These are phyloP conservation scores for Aphanocladium album DNA, from an alignment of 2,329 filamentous ascomycete species.

Conservation along the genomic window DNA sequence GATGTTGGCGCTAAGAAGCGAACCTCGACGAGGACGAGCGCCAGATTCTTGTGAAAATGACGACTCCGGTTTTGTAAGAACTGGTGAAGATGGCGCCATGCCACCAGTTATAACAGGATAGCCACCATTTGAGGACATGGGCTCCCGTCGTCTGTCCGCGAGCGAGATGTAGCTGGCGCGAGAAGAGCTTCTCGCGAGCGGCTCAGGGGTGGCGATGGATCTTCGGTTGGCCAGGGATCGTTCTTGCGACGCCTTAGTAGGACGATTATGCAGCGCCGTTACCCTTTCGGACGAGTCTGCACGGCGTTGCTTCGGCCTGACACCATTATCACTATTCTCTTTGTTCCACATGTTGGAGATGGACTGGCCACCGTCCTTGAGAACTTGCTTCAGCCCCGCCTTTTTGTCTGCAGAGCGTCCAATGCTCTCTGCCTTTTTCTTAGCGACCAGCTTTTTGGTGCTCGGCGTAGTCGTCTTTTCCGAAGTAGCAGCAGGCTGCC, in stretches of 20 bases:
- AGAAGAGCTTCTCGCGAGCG: slow-evolving; percentile 36
- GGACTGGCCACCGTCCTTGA: slow-evolving; percentile 46
- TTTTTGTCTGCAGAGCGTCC: slow-evolving; percentile 37
- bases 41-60: slow-evolving; percentile 2
- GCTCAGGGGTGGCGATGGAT: slow-evolving; percentile 22
- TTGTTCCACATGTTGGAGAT: slow-evolving; percentile 46
- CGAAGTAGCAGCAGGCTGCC: slow-evolving; percentile 18
- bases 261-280: slow-evolving; percentile 13
- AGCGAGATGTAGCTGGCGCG: slow-evolving; percentile 46
- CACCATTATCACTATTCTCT: slow-evolving; percentile 28
- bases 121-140: slow-evolving; percentile 51
- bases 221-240: slow-evolving; percentile 1
- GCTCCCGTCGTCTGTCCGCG: slow-evolving; percentile 47
- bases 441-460: slow-evolving; percentile 18
- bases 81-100: slow-evolving; percentile 41
- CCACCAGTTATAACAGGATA: slow-evolving; percentile 47
- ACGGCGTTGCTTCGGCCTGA: slow-evolving; percentile 22
- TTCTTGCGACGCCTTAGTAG: slow-evolving; percentile 8
- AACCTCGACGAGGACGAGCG: slow-evolving; percentile 19
- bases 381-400: slow-evolving; percentile 42
- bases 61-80: slow-evolving; percentile 22
- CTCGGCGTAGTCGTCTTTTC: slow-evolving; percentile 20
- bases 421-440: slow-evolving; percentile 11
- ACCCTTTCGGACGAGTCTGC: slow-evolving; percentile 13
- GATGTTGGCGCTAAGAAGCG: background rate